Base-by-base conservation (phyloP, 140 eudicot species). In the Bidens hawaiensis region DNA sequence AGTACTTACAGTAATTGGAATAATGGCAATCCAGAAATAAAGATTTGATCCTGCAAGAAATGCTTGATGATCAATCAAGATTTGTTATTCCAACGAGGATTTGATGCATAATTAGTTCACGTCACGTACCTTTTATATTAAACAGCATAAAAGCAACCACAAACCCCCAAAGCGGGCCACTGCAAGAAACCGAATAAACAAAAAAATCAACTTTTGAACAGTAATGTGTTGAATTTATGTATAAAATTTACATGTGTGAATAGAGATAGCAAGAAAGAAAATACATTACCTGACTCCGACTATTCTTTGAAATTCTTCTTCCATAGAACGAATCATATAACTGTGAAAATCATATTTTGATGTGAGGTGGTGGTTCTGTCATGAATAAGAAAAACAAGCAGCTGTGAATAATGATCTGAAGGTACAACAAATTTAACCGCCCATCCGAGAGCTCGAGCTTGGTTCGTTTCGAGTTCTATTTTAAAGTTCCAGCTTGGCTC, bases 261-360 rank as follows among this genome's bases (percentile, higher is more conserved):
- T 43, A 43, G 16, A 43, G n/a, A 46, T 46, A 28, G 18, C 15
- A 3, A 4, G 15, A 34, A 33, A 34, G 42, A 21, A 57, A 62
- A 25, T 23, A 23, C 55, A 50, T 70, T 73, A 93, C 99, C 99
- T 93, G 54, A 93, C 99, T 68, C 99, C 99, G 70, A 93, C 96
- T 72, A 93, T 88, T 69, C 88, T 84, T 73, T 93, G 99, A 70
- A 93, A 93, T 71, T 93, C 99, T 75, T 93, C 99, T 76, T 93
- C 99, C 99, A 93, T 93, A 33, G 99, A 88, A 58, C 99, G 95
- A 64, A 93, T 74, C 99, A 93, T 93, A 72, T 93, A 93, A 86
- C 96, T 88, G 88, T 93, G 99, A 81, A 93, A 93, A 86, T 93
- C 99, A 78, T 93, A 93, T 79, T 72, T 93, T 75, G 89, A 80